Conservation (phyloP, 768 basidiomycete species). For the Mycena venus region DNA sequence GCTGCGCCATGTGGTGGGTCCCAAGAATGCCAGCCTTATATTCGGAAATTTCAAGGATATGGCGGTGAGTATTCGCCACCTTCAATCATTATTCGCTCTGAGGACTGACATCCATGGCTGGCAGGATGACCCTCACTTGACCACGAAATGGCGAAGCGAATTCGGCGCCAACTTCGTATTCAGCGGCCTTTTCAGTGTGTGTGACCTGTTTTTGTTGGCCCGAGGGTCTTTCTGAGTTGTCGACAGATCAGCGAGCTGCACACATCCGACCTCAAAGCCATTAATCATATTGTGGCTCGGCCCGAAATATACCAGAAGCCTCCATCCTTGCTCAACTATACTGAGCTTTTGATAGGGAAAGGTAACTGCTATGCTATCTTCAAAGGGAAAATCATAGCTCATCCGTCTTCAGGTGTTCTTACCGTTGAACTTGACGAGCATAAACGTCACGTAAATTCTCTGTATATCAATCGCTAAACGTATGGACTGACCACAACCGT, state of each 20-base stretch:
- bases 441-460: slow-evolving; percentile 52
- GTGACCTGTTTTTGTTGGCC: not conserved
- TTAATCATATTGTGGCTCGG: slow-evolving; percentile 63
- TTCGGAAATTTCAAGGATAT: slow-evolving; percentile 51
- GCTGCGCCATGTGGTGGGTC: slow-evolving; percentile 52
- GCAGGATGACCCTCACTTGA: slow-evolving; percentile 1
- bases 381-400: not conserved
- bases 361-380: not conserved
- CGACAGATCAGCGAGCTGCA: slow-evolving; percentile 51
- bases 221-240: not conserved
- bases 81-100: not conserved
- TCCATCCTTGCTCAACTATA: not conserved
- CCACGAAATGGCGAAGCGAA: slow-evolving; percentile 5
- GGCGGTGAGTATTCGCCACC: not conserved
- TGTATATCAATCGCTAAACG: not conserved
- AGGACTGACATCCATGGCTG: not conserved
- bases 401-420: slow-evolving; percentile 39
- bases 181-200: slow-evolving; percentile 18
- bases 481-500: not conserved
- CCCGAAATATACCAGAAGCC: slow-evolving; percentile 54
- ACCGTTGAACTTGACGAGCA: slow-evolving; percentile 52
- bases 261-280: slow-evolving; percentile 61
- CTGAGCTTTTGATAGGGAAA: not conserved
- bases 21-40: slow-evolving; percentile 46
- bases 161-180: slow-evolving; percentile 15